phyloP scores from a whole-genome alignment of 2,329 filamentous ascomycete genomes.

The Sporothrix mexicana region DNA sequence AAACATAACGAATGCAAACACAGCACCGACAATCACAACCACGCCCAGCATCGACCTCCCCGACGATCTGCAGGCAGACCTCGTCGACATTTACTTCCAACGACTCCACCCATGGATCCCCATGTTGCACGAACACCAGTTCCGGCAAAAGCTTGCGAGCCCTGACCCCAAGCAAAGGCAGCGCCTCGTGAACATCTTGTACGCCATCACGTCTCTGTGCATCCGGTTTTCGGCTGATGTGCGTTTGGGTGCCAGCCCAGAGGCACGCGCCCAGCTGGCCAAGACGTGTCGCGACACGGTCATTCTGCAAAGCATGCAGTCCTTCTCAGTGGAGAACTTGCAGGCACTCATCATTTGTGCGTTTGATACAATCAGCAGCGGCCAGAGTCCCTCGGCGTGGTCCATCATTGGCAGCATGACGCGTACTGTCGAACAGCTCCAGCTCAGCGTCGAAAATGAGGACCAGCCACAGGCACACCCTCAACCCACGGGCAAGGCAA shows the following conservation, averaged over 20 bases:
- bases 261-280: slow-evolving; percentile 12
- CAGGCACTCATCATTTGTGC: slow-evolving; percentile 45
- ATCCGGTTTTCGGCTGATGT: slow-evolving; percentile 45
- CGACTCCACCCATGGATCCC: slow-evolving; percentile 50
- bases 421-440: slow-evolving; percentile 47
- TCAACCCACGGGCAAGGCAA: slow-evolving; percentile 30
- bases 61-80: slow-evolving; percentile 39
- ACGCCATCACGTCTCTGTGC: slow-evolving; percentile 48
- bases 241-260: background rate
- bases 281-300: slow-evolving; percentile 35
- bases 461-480: slow-evolving; percentile 40
- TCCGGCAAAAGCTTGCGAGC: slow-evolving; percentile 37
- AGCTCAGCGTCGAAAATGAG: slow-evolving; percentile 50
- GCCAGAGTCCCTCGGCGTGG: slow-evolving; percentile 45
- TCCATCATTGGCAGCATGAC: slow-evolving; percentile 47
- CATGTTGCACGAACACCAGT: slow-evolving; percentile 45
- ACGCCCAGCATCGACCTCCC: background rate
- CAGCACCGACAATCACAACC: background rate
- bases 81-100: slow-evolving; percentile 47
- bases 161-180: slow-evolving; percentile 37
- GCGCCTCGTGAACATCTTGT: slow-evolving; percentile 44
- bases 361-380: slow-evolving; percentile 45
- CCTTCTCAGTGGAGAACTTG: slow-evolving; percentile 44
- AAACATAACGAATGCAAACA: background rate
- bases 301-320: slow-evolving; percentile 42